A percentile compares a stretch with the other conserved stretches of the same genome.
phyloP scores from a whole-genome alignment of 805 yeast species.

The Nakazawaea ernobii region DNA sequence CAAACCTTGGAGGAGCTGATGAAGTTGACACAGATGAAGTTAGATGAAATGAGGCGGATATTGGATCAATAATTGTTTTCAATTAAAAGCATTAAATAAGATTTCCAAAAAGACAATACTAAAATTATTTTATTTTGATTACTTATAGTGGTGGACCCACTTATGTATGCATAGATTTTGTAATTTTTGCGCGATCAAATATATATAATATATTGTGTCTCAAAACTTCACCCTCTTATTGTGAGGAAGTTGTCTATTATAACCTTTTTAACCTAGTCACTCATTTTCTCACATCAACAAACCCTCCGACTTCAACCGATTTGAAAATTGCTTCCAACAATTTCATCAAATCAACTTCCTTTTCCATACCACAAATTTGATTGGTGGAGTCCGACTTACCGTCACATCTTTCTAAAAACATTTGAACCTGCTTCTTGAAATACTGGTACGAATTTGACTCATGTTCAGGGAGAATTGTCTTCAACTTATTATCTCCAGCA shows the following conservation, averaged over 20 bases:
- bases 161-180: too few relatives aligned
- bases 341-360: conserved; percentile 7
- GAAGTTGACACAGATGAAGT: conserved; percentile 34
- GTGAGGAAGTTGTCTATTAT: too few relatives aligned
- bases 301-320: background rate
- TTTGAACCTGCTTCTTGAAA: conserved; percentile 2
- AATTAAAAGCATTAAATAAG: background rate
- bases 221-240: too few relatives aligned
- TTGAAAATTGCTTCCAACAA: conserved; percentile 4
- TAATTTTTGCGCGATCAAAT: too few relatives aligned
- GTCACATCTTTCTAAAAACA: conserved; percentile 6
- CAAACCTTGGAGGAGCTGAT: conserved; percentile 46
- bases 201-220: too few relatives aligned
- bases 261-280: background rate
- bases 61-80: background rate
- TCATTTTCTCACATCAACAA: background rate
- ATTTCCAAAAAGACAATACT: background rate
- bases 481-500: background rate
- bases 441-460: conserved; percentile 2
- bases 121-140: too few relatives aligned
- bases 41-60: conserved; percentile 25
- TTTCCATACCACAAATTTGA: conserved; percentile 3
- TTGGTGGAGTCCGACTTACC: background rate
- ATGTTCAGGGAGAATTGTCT: background rate
- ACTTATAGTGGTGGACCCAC: too few relatives aligned